Evolutionary conservation across 805 yeast genomes (phyloP), one percentile per base, ranked within the genome.

Genomic region (Zygoascus bituminiphila): DNA sequence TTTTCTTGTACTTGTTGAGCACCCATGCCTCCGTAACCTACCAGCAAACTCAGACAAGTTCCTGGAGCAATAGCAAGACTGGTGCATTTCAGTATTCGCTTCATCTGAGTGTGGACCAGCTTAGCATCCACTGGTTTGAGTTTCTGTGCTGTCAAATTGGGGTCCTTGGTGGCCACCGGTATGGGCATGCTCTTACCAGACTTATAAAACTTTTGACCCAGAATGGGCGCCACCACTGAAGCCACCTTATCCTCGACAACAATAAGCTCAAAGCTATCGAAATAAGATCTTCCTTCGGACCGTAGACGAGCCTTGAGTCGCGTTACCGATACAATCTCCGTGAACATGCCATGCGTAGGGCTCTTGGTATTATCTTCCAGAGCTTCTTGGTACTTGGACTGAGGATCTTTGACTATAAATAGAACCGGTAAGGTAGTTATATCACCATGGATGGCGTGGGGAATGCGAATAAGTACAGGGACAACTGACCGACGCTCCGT

Each of bases 351-450:
- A 46, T 79, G 78, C 0, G 88, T 81, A 1, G 75, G 71, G 1
- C 78, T 68, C 15, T 71, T 77, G 2, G 36, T 36, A 15, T 24
- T 17, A 49, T 73, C 72, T 5, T 71, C 68, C 4, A 84, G 61
- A 4, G 73, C 70, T 9, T 68, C 69, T 31, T 79, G 69, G 57
- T 78, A 84, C 5, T 72, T 69, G 4, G 75, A 68, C 4, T 82
- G 76, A 1, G 91, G 89, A 58, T 86, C 93, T 54, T 82, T 84
- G 7, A 91, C 82, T 12, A 87, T 72, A 17, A 87, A 68, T 33
- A 54, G 49, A 17, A 53, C 52, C 15, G 50, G 47, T 5, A 43
- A 26, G 36, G 46, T 51, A 15, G 47, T 50, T 14, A 51, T 36
- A n/a, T 52, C 42, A 41, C 51, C 50, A 29, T 51, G 49, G 23